Evolutionary conservation across 805 yeast species (phyloP), one percentile per base, ranked within the genome.

Genomic region (Metschnikowia sp.): DNA sequence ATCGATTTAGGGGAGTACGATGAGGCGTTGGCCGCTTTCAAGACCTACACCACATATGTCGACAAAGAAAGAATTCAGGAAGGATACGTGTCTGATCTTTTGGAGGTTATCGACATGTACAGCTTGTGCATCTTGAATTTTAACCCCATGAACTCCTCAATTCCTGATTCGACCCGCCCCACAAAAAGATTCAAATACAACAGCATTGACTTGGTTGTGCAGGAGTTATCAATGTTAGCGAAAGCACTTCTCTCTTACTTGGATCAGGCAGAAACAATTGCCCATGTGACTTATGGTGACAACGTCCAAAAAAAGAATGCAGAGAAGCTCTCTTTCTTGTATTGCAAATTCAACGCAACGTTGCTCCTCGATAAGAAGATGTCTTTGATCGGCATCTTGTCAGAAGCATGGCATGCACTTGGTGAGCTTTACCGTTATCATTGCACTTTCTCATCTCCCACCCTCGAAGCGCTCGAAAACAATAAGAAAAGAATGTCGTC

Each of bases 1-100:
- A 52, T 71, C 15, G 69, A 67, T 13, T 52, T 63, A 41, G 54
- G 60, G 8, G 75, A 72, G 48, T 68, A 61, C 49, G 77, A 73
- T 47, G 77, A 73, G 50, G 77, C 77, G 0, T 58, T 67, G 43
- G 74, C 74, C 8, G 75, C 75, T 0, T 65, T 72, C 47, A 65
- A 64, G 32, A 70, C 76, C 0, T 72, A 63, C 49, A 53, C 60
- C 8, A 51, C 57, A 18, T 73, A 73, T 51, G 48, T 66, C 9
- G 62, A 64, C 13, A 66, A 63, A 36, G 72, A 69, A 12, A 60
- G 62, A 50, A 60, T 62, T 32, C 72, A 66, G 34, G 53, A 61
- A 36, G 59, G 59, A 9, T 70, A 71, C 4, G 57, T 67, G 29
- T 53, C 58, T 18, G 70, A 73, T 44, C 54, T 73, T 18, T 52